Percentiles rank a stretch among this genome's conserved stretches.
Conservation (phyloP, 129 eudicot species). For the Tagetes patula region DNA sequence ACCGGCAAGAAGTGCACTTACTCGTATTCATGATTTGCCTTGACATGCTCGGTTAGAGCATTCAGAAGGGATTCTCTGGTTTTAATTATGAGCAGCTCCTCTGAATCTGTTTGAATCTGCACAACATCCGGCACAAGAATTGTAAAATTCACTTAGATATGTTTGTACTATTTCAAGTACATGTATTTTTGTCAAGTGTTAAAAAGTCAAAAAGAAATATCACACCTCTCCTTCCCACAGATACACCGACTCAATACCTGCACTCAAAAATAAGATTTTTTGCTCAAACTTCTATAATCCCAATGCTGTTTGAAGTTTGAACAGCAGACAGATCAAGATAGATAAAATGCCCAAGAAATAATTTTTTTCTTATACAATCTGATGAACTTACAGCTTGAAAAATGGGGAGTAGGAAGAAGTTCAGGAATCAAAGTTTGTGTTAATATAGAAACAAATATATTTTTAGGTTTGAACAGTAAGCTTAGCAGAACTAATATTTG, state of each 20-base stretch:
- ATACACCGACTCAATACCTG: slow-evolving; percentile 91
- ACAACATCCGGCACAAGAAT: slow-evolving; percentile 22
- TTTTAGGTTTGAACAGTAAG: background rate
- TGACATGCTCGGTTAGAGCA: slow-evolving; percentile 88
- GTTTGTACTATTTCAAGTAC: background rate
- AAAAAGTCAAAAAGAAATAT: background rate
- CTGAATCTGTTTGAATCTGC: slow-evolving; percentile 89
- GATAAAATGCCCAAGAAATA: background rate
- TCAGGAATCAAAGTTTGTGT: background rate
- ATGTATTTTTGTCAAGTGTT: background rate
- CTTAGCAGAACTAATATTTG: background rate
- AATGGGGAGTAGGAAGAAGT: background rate
- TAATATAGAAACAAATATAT: background rate
- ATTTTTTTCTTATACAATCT: background rate
- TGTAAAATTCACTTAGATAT: background rate
- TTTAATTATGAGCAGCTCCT: slow-evolving; percentile 95
- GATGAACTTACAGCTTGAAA: background rate
- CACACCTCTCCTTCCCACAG: slow-evolving; percentile 94
- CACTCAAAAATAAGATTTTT: slow-evolving; percentile 12
- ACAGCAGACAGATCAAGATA: background rate
- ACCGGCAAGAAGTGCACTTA: slow-evolving; percentile 34
- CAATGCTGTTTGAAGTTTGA: slow-evolving; percentile 1
- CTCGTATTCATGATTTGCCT: slow-evolving; percentile 96
- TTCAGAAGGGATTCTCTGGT: slow-evolving; percentile 90
- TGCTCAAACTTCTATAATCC: background rate